Conservation (phyloP, 1,284 basidiomycete species). For the Vanrija pseudolonga region DNA sequence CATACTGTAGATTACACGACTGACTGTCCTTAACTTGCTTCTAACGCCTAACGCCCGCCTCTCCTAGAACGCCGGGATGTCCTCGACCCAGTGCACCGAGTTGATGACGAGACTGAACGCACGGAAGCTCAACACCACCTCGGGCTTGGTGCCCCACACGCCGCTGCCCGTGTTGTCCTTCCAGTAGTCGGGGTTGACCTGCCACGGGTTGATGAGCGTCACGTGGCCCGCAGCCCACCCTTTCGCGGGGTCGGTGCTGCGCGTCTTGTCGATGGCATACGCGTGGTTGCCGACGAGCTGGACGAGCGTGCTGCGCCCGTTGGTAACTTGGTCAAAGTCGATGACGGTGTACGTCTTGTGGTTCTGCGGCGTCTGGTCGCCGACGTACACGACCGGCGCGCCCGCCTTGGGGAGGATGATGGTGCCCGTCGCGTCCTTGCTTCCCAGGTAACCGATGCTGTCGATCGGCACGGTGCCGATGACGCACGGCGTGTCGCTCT, state of each 20-base stretch:
- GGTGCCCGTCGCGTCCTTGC: not conserved
- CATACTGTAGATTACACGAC: too few relatives aligned
- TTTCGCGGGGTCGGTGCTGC: not conserved
- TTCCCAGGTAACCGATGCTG: not conserved
- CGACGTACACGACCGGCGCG: not conserved
- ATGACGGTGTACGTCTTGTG: not conserved
- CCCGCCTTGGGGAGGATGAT: not conserved
- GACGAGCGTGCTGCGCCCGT: not conserved
- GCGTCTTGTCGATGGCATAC: conserved; percentile 1
- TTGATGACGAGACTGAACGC: not conserved
- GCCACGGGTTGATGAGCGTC: conserved; percentile 3
- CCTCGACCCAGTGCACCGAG: conserved; percentile 1
- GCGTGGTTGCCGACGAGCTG: conserved; percentile 3
- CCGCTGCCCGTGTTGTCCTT: not conserved
- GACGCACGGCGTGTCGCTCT: conserved; percentile 2
- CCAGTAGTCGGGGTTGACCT: not conserved
- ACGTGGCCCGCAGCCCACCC: not conserved
- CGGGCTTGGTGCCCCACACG: not conserved
- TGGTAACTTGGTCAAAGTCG: conserved; percentile 3
- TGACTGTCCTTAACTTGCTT: too few relatives aligned
- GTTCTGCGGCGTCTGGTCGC: conserved; percentile 3
- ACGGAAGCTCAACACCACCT: conserved; percentile 1
- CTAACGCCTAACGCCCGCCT: too few relatives aligned
- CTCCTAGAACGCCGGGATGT: not conserved
- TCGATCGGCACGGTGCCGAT: not conserved